A percentile compares a stretch with the other conserved stretches of the same genome.
These are phyloP conservation scores for Sutorius eximius DNA, from an alignment of 1,284 basidiomycete species.

Conservation along the genomic window DNA sequence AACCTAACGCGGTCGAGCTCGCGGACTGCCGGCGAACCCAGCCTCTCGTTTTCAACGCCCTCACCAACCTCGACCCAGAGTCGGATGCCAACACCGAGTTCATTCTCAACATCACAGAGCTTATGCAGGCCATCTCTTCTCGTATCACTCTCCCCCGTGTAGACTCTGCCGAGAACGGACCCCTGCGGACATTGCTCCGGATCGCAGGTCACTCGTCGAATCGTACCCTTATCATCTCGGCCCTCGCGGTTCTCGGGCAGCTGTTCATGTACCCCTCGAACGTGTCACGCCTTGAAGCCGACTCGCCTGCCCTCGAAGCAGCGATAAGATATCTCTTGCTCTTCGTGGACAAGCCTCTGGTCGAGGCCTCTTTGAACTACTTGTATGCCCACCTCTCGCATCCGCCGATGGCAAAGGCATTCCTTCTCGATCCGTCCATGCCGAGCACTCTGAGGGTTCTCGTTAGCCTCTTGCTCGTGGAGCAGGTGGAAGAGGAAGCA, in stretches of 20 bases:
- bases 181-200: slow-evolving; percentile 50
- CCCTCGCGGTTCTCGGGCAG: slow-evolving; percentile 57
- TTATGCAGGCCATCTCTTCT: slow-evolving; percentile 55
- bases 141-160: slow-evolving; percentile 41
- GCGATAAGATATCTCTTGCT: slow-evolving; percentile 74
- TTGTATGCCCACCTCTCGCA: slow-evolving; percentile 75
- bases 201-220: slow-evolving; percentile 62
- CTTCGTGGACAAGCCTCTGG: slow-evolving; percentile 64
- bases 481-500: slow-evolving; percentile 69
- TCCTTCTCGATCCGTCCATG: slow-evolving; percentile 69
- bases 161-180: slow-evolving; percentile 37
- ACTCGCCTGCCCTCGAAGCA: slow-evolving; percentile 57
- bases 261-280: slow-evolving; percentile 66
- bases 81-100: slow-evolving; percentile 68
- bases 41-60: slow-evolving; percentile 56
- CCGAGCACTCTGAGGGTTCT: slow-evolving; percentile 65
- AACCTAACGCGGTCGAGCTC: slow-evolving; percentile 64
- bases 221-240: slow-evolving; percentile 68
- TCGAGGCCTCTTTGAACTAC: slow-evolving; percentile 72
- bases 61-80: slow-evolving; percentile 54
- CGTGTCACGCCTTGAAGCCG: slow-evolving; percentile 47
- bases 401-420: slow-evolving; percentile 72
- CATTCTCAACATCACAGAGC: slow-evolving; percentile 64
- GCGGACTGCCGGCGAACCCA: slow-evolving; percentile 56
- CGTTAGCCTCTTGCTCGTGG: slow-evolving; percentile 60